Evolutionary conservation across 768 basidiomycete genomes (phyloP), one percentile per base, ranked within the genome.

Genomic region (Suillus variegatus): DNA sequence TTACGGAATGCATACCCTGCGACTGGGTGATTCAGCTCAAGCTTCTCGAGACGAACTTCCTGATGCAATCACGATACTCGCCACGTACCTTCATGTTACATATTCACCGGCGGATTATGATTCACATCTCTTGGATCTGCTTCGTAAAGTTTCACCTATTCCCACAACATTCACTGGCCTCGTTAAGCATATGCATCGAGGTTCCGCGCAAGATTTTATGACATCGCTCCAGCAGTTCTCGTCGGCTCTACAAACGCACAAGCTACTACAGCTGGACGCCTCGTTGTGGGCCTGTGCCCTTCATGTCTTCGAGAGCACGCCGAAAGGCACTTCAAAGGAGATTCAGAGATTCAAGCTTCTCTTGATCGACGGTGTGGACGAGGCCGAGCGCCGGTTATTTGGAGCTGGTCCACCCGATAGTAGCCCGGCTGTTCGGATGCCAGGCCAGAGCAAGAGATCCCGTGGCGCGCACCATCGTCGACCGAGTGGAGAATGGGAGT

Each of bases 251-350:
- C 72, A 74, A 22, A 71, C 70, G 0, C 75, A 78, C 49, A 72
- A 72, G 22, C 70, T 86, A 18, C 75, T 78, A 8, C 74, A 68
- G 8, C 76, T 85, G 20, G 84, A 86, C 61, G 84, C 85, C 10
- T 84, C 84, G 10, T 68, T 87, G 28, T 87, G 84, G 82, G 78
- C 80, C 18, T 84, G 83, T 63, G 81, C 81, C 6, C 81, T 87
- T 28, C 77, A 74, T 46, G 77, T 82, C 64, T 75, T 86, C 62
- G 86, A 87, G 65, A 70, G 74, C 38, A 58, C 70, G 43, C 71
- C 73, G 62, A 72, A 72, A 60, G 71, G 63, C 47, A 62, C 61
- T 52, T 67, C 69, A 52, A 51, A 68, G 14, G 71, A 74, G 47
- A 66, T 81, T 55, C 74, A 75, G 61, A 67, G 69, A 38, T 79